Conservation (phyloP, 805 yeast species). For the Wickerhamomyces chambardii region DNA sequence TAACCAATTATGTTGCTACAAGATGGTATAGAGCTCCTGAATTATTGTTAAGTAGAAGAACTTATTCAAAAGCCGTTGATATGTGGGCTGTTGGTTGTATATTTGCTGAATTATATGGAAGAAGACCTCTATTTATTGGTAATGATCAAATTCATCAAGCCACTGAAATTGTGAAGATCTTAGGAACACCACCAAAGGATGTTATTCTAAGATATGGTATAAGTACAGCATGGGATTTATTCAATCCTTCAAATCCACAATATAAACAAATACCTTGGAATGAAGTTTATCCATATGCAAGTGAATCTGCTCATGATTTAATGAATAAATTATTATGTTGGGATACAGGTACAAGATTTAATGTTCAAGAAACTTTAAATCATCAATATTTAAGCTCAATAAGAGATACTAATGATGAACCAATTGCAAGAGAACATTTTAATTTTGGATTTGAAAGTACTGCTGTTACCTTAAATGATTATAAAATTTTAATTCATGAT, state of each 20-base stretch:
- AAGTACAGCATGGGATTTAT: conserved; percentile 34
- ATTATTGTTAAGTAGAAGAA: conserved; percentile 50
- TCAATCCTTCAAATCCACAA: conserved; percentile 33
- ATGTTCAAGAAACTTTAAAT: conserved; percentile 45
- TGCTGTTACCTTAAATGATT: conserved; percentile 27
- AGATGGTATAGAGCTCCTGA: conserved; percentile 97
- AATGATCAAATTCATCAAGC: conserved; percentile 65
- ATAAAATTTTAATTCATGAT: conserved; percentile 37
- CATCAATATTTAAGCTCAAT: conserved; percentile 48
- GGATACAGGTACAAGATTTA: conserved; percentile 47
- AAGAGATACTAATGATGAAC: conserved; percentile 49
- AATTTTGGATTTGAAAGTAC: conserved; percentile 59
- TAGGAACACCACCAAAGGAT: conserved; percentile 61
- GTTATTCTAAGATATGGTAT: conserved; percentile 36
- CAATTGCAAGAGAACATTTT: conserved; percentile 37
- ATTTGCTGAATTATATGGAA: conserved; percentile 72
- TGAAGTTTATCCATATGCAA: conserved; percentile 55
- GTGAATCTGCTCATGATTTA: conserved; percentile 39
- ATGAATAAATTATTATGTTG: conserved; percentile 51
- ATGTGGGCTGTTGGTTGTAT: conserved; percentile 95
- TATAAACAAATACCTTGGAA: conserved; percentile 38
- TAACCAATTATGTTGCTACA: conserved; percentile 87
- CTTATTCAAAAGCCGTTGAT: conserved; percentile 66
- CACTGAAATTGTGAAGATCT: conserved; percentile 51
- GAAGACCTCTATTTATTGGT: conserved; percentile 77